Base-by-base conservation (phyloP, 768 basidiomycete species). In the Mycena sanguinolenta region DNA sequence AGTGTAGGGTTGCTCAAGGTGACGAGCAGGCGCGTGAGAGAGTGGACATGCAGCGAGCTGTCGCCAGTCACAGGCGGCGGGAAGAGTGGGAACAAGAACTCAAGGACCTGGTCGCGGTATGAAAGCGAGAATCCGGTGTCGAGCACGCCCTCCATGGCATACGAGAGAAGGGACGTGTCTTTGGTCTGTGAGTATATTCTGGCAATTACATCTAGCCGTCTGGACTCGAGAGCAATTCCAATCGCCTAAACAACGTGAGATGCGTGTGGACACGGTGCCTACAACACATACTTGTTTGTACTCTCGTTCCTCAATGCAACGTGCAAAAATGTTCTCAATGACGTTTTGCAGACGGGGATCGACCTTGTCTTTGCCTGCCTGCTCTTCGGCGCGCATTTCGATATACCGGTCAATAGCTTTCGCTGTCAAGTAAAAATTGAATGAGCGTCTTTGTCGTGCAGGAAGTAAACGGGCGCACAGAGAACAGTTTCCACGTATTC, bases 331-430 rank as follows among this genome's bases (percentile, higher is more conserved):
- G 44, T 90, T 88, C 79, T 98, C 95, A 58, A 99, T 96, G 67
- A 98, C 95, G 42, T 83, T 80, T 79, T 92, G 91, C 55, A 99
- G 83, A 52, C 93, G 90, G 8, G 91, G 82, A 76, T 98, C 97
- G 59, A 96, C 88, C 79, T 91, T 91, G 46, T 86, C 86, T 65
- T 85, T 85, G 2, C 77, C 81, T 14, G 82, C 77, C 72, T 86
- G 84, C 70, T 91, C 91, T 65, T 90, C 85, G 1, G 87, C 78
- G 39, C 95, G 90, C 34, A 88, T 83, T 61, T 89, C 82, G 72
- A 98, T 94, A 76, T 98, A 99, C 65, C 91, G 88, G 87, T 99
- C 98, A 75, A 99, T 96, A 61, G 96, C 96, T 78, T 95, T 97
- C 75, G 98, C 97, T 98, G 70, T 27, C 60, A 32, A 38, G 19